These are phyloP conservation scores for Tuber calosporum DNA, from an alignment of 495 filamentous ascomycete genomes.

Conservation along the genomic window DNA sequence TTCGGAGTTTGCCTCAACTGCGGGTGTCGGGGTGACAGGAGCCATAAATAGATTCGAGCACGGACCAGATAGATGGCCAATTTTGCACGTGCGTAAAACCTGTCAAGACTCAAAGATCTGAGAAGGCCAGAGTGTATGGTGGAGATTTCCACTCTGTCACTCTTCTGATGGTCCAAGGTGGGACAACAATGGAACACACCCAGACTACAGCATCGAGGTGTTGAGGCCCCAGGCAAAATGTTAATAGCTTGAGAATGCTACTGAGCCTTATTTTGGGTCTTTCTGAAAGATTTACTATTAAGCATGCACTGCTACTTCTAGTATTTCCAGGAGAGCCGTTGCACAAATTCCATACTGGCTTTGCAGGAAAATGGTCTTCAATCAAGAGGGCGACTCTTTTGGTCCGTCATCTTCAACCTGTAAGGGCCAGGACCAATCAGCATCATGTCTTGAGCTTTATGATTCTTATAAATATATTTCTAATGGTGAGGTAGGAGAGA, in stretches of 20 bases:
- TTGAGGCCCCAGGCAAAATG: neutral
- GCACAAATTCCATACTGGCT: too few relatives aligned
- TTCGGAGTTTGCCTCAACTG: neutral
- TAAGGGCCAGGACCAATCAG: too few relatives aligned
- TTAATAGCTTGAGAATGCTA: neutral
- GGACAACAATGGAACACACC: too few relatives aligned
- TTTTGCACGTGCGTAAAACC: neutral
- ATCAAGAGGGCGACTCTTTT: too few relatives aligned
- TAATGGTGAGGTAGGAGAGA: too few relatives aligned
- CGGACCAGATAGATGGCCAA: neutral
- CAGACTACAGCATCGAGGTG: neutral
- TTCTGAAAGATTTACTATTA: neutral
- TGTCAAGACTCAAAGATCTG: neutral
- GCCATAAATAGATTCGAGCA: constrained; percentile 1
- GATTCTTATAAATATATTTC: too few relatives aligned
- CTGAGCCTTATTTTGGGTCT: neutral
- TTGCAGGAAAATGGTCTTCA: too few relatives aligned
- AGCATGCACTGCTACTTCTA: neutral
- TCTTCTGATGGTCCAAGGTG: too few relatives aligned
- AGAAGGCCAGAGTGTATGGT: neutral
- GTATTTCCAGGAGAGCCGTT: neutral
- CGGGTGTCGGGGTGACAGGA: neutral
- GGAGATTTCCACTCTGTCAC: neutral
- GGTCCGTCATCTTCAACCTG: too few relatives aligned
- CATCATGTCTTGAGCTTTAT: too few relatives aligned